A percentile compares a stretch with the other conserved stretches of the same genome.
These are phyloP conservation scores for Nakazawaea pomicola DNA, from an alignment of 805 yeast genomes.

Conservation along the genomic window DNA sequence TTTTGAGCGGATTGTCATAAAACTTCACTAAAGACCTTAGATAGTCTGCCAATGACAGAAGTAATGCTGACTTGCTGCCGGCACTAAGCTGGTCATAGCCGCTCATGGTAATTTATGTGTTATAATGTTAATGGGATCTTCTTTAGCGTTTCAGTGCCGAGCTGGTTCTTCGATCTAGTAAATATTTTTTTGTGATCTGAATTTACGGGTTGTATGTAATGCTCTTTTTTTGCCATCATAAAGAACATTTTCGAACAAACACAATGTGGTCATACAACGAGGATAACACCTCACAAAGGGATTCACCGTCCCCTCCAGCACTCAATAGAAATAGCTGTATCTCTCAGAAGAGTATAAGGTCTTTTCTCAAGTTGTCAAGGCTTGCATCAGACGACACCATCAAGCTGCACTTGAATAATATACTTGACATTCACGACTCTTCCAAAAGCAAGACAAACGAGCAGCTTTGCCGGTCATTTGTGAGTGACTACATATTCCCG, in stretches of 20 bases:
- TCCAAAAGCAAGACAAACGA: slow-evolving; percentile 5
- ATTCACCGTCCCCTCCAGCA: slow-evolving; percentile 21
- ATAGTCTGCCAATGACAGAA: slow-evolving; percentile 1
- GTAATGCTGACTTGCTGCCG: slow-evolving; percentile 1
- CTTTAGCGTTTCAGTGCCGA: too few species aligned
- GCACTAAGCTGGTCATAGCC: neutral
- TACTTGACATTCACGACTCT: slow-evolving; percentile 25
- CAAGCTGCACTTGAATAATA: slow-evolving; percentile 35
- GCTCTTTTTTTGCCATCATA: too few species aligned
- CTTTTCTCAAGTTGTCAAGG: slow-evolving; percentile 33
- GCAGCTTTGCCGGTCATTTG: slow-evolving; percentile 28
- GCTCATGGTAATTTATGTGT: too few species aligned
- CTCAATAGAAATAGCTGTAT: slow-evolving; percentile 26
- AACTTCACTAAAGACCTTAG: neutral
- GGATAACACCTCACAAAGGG: slow-evolving; percentile 12
- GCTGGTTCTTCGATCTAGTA: too few species aligned
- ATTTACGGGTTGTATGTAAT: too few species aligned
- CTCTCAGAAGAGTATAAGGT: slow-evolving; percentile 27
- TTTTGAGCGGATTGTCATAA: neutral
- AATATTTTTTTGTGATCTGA: too few species aligned
- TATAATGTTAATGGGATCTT: too few species aligned
- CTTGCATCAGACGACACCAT: slow-evolving; percentile 40
- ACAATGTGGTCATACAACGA: slow-evolving; percentile 19
- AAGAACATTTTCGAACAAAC: slow-evolving; percentile 16
- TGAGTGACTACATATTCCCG: slow-evolving; percentile 33